Base-by-base conservation (phyloP, 345 rosid genomes). In the Sonneratia alba region DNA sequence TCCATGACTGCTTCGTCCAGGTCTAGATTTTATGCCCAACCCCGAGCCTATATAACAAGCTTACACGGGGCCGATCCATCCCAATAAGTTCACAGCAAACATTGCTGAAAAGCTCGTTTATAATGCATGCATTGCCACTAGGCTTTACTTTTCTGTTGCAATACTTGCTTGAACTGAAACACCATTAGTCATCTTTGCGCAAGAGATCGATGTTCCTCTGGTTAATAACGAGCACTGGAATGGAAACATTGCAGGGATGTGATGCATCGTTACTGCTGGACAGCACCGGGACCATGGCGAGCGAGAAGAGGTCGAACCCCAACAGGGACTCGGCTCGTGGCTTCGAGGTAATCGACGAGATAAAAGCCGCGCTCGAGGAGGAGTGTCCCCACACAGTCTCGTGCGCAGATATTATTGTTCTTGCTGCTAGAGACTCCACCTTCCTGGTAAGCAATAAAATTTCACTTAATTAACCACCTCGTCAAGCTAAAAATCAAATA, bases 341-440 rank as follows among this genome's bases (percentile, higher is more conserved):
- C 12, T 94, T 94, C 13, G 91, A 94, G 74, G 91, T 91, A 55
- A 59, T 94, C 34, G 93, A 94, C 59, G 85, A 83, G 77, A 90
- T 94, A 74, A 94, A 94, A 77, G 75, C 83, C 72, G 95, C 91
- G 19, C 42, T 91, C 3, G 98, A 91, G 78, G 85, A 85, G 76
- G 85, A 79, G 78, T 91, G 97, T 59, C 96, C 97, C 71, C 72
- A 78, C 22, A 91, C 81, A 3, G 96, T 94, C 16, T 94, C 98
- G 64, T 94, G 96, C 59, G 97, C 98, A 70, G 97, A 94, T 79
- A 77, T 83, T 32, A 19, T 94, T 74, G 82, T 93, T 57, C 76
- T 94, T 68, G 91, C 89, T 61, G 97, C 97, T 66, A 88, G 98
- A 85, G 97, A 94, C 78, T 90, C 98, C 56, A 87, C 98, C 45